These are phyloP conservation scores for Tetradesmus obliquus DNA, from an alignment of 139 green algal species.

Conservation along the genomic window DNA sequence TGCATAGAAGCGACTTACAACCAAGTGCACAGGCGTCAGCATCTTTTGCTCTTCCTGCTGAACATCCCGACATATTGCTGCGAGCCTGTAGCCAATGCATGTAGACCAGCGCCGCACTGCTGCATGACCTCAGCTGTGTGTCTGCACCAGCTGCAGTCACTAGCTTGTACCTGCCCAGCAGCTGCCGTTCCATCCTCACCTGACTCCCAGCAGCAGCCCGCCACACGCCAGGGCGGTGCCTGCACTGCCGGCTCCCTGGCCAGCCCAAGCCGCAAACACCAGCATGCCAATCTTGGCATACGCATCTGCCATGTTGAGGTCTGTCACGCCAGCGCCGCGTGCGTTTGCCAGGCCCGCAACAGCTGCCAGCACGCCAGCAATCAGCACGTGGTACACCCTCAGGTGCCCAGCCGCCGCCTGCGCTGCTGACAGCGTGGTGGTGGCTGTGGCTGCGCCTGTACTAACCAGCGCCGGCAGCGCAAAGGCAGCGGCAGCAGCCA, in stretches of 20 bases:
- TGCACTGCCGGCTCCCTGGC: neutral
- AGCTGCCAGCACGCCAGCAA: neutral
- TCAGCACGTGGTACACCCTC: conserved; percentile 10
- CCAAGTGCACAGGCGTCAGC: too few species aligned
- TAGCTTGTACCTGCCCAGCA: neutral
- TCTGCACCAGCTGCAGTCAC: neutral
- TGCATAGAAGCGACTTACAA: too few species aligned
- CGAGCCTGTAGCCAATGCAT: too few species aligned
- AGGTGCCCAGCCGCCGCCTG: neutral
- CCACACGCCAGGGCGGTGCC: neutral
- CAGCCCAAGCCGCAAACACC: conserved; percentile 30
- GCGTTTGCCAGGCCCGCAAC: conserved; percentile 32
- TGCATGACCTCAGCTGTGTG: neutral
- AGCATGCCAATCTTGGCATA: conserved; percentile 32
- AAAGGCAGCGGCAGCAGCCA: neutral
- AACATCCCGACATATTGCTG: too few species aligned
- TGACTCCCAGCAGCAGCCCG: conserved; percentile 23
- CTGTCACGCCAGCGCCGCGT: conserved; percentile 21
- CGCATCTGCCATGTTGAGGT: conserved; percentile 20
- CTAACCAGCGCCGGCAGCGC: conserved; percentile 14
- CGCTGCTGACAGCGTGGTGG: neutral
- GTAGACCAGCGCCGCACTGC: too few species aligned
- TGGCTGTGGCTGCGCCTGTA: neutral
- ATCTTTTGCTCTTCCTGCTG: too few species aligned
- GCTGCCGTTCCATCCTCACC: neutral